These are phyloP conservation scores for Lachnellula willkommii DNA, from an alignment of 2,329 filamentous ascomycete species.

Conservation along the genomic window DNA sequence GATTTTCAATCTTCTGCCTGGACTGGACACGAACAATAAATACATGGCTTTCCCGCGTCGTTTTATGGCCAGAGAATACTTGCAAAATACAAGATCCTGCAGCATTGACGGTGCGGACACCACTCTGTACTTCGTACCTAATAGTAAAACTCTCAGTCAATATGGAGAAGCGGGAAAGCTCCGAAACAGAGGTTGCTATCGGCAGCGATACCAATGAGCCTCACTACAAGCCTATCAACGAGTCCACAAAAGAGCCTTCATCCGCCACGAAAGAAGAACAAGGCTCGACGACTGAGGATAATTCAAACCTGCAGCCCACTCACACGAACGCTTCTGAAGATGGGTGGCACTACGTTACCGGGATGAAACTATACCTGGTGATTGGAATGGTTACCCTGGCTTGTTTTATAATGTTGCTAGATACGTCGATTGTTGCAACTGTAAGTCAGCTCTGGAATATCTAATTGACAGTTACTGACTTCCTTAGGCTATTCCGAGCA, in stretches of 20 bases:
- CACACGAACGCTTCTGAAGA: slow-evolving; percentile 2
- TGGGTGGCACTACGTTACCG: slow-evolving; percentile 19
- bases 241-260: neutral
- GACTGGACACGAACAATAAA: too few relatives aligned
- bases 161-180: neutral
- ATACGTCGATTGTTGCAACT: slow-evolving; percentile 49
- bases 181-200: neutral
- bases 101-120: too few relatives aligned
- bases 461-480: neutral
- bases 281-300: neutral
- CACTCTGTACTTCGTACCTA: neutral
- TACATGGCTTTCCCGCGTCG: too few relatives aligned
- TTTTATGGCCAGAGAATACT: too few relatives aligned
- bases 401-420: slow-evolving; percentile 45
- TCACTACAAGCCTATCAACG: neutral
- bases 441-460: slow-evolving; percentile 23
- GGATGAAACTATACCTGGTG: slow-evolving; percentile 19
- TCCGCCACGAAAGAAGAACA: neutral
- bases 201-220: neutral
- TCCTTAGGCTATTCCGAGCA: slow-evolving; percentile 40
- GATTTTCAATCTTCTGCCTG: too few relatives aligned
- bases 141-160: neutral
- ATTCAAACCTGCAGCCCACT: neutral
- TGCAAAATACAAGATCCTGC: too few relatives aligned
- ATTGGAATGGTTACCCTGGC: slow-evolving; percentile 37